Percentiles rank a stretch among this genome's conserved stretches.
Conservation (phyloP, 2,329 filamentous ascomycete genomes). For the Alternaria incomplexa region DNA sequence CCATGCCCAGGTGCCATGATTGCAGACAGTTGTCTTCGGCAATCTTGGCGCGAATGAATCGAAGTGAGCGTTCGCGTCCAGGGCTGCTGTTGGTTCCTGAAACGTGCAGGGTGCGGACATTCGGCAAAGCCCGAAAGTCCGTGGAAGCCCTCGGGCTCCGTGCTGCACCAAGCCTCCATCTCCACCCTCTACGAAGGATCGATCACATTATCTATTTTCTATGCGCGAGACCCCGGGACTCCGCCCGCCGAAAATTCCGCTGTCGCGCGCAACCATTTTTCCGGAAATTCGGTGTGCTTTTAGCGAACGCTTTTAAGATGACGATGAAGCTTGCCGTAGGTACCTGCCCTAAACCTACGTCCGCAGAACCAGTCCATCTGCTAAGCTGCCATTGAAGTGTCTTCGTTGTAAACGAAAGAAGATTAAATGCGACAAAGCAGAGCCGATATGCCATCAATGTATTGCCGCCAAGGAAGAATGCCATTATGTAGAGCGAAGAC, state of each 20-base stretch:
- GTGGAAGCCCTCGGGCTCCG: not conserved
- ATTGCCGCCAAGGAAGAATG: slow-evolving; percentile 30
- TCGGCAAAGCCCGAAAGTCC: not conserved
- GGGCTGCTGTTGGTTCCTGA: not conserved
- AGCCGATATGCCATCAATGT: slow-evolving; percentile 36
- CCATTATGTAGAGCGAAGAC: slow-evolving; percentile 35
- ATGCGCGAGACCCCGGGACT: not conserved
- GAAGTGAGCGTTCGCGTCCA: not conserved
- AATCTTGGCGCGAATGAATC: not conserved
- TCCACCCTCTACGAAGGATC: not conserved
- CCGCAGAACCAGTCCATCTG: not conserved
- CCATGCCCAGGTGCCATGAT: not conserved
- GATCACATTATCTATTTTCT: not conserved
- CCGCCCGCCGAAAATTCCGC: not conserved
- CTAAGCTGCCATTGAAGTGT: slow-evolving; percentile 16
- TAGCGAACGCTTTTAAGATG: not conserved
- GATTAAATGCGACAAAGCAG: slow-evolving; percentile 38
- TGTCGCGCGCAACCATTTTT: not conserved
- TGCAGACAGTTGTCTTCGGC: not conserved
- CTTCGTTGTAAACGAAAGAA: slow-evolving; percentile 31
- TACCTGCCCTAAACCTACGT: not conserved
- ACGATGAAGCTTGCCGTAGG: slow-evolving; percentile 24
- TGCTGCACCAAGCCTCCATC: not conserved
- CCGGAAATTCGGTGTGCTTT: not conserved
- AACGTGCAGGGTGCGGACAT: not conserved